Evolutionary conservation across 495 filamentous ascomycete species (phyloP), one percentile per base, ranked within the genome.

Genomic region (Aspergillus steynii): DNA sequence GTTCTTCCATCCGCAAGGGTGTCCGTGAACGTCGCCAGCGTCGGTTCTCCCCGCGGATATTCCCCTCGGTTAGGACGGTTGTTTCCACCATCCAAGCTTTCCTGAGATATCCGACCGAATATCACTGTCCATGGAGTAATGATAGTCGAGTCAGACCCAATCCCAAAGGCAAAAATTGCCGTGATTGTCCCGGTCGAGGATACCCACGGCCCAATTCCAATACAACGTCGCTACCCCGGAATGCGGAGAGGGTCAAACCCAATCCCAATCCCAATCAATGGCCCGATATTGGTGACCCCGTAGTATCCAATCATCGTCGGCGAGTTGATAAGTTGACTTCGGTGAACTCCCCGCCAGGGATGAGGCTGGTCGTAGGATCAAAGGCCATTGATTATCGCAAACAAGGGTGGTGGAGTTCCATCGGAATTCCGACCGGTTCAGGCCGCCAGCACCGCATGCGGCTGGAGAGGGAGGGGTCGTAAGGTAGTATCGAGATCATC

Each of bases 361-460:
- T 8, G 34, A 37, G 34, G 34, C 34, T 8, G 8, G 34, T 53
- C 37, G 47, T 48, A 6, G 8, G n/a, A 5, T 32, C 42, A 42
- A 52, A 15, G 42, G 29, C 20, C 47, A 20, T n/a, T 15, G 51
- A 55, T 47, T n/a, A 31, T 61, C 26, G 60, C 20, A 61, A 9
- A 28, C 25, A 46, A n/a, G 26, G 32, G 27, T 42, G 55, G 60
- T 51, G 55, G 54, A 56, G 60, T 53, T 61, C 53, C 53, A n/a
- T 32, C 53, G 53, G 53, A 42, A 3, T 25, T 53, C 48, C 53
- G 61, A 55, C 50, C 55, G 61, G 61, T 29, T 62, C 50, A 47
- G 58, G 49, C 60, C 60, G 60, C 54, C 53, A 56, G 31, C 25
- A 5, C 26, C 34, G 37, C 45, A 2, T 20, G 14, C 34, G 34